A percentile compares a stretch with the other conserved stretches of the same genome.
Conservation (phyloP, 148 eudicot genomes). For the Rhododendron kiyosumense region DNA sequence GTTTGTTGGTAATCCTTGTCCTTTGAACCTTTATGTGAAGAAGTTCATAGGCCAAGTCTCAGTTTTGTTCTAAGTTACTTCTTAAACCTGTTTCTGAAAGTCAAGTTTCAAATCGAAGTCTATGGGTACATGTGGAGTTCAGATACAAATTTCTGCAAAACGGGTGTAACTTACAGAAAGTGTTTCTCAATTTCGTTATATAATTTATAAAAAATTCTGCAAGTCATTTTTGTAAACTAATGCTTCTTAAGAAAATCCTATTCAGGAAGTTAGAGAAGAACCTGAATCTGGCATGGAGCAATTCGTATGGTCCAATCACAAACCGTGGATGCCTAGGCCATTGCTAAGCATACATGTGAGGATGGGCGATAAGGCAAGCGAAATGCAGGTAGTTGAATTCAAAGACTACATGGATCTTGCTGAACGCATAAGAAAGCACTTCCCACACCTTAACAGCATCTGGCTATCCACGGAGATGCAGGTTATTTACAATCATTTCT, state of each 20-base stretch:
- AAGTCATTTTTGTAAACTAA: neutral
- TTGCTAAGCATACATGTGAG: conserved; percentile 88
- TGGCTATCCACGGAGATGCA: conserved; percentile 99
- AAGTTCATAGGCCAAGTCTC: neutral
- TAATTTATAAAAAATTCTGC: neutral
- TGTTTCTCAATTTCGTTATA: neutral
- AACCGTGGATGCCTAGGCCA: conserved; percentile 87
- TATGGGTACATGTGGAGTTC: neutral
- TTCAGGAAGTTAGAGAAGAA: conserved; percentile 31
- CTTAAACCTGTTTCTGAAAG: neutral
- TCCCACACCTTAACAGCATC: conserved; percentile 62
- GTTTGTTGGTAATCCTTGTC: no score
- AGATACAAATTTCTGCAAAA: neutral
- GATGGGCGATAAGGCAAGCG: conserved; percentile 96
- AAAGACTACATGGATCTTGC: conserved; percentile 79
- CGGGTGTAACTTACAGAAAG: neutral
- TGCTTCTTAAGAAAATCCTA: neutral
- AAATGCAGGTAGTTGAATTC: conserved; percentile 85
- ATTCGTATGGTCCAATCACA: conserved; percentile 78
- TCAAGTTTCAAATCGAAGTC: neutral
- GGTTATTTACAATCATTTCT: conserved; percentile 19
- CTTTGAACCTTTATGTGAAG: neutral
- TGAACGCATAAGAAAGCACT: conserved; percentile 44
- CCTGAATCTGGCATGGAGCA: conserved; percentile 45
- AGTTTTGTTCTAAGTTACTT: conserved; percentile 1